These are phyloP conservation scores for Myxozyma geophila DNA, from an alignment of 805 yeast species.

Conservation along the genomic window DNA sequence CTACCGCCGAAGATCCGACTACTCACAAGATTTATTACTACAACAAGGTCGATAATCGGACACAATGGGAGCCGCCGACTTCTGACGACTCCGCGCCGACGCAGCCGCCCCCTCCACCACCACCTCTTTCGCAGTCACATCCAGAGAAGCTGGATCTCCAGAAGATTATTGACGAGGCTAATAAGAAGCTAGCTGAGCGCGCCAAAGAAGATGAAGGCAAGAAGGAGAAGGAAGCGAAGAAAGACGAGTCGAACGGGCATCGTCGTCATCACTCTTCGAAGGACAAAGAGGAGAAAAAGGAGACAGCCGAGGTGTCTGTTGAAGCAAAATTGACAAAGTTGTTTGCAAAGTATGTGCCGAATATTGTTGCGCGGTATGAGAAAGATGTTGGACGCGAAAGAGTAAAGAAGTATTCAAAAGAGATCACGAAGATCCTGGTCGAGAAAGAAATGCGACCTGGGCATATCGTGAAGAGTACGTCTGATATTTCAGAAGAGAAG, in stretches of 20 bases:
- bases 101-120: slow-evolving; percentile 45
- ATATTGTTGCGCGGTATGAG: slow-evolving; percentile 65
- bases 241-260: slow-evolving; percentile 9
- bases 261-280: slow-evolving; percentile 15
- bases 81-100: slow-evolving; percentile 35
- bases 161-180: slow-evolving; percentile 50
- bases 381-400: slow-evolving; percentile 69
- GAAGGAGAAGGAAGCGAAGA: slow-evolving; percentile 13
- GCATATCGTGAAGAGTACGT: slow-evolving; percentile 49
- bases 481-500: slow-evolving; percentile 65
- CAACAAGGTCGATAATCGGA: slow-evolving; percentile 53
- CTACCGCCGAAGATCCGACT: slow-evolving; percentile 55
- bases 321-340: slow-evolving; percentile 23
- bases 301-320: not conserved
- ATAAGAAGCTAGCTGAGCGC: slow-evolving; percentile 42
- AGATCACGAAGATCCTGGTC: slow-evolving; percentile 68
- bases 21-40: slow-evolving; percentile 56
- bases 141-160: slow-evolving; percentile 42
- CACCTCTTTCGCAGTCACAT: slow-evolving; percentile 39
- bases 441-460: slow-evolving; percentile 64
- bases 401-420: slow-evolving; percentile 77
- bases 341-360: slow-evolving; percentile 81
- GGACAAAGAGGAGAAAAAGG: slow-evolving; percentile 34
- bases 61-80: slow-evolving; percentile 67
- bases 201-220: slow-evolving; percentile 45